Evolutionary conservation across 768 basidiomycete genomes (phyloP).

Genomic region (Ramaria sp.): DNA sequence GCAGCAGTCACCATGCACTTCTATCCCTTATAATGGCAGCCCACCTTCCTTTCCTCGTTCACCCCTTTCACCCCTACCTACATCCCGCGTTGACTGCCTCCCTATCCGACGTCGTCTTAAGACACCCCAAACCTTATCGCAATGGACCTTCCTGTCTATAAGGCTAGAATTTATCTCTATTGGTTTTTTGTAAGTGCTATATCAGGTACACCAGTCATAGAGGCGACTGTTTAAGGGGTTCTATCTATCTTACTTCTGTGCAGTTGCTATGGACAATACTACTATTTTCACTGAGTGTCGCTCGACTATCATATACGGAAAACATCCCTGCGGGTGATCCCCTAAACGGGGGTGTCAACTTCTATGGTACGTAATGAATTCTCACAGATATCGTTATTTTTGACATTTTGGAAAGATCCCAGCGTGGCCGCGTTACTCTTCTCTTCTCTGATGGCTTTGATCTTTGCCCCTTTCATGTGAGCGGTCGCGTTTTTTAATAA

Average conservation of each 20-base stretch:
- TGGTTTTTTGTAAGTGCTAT: constrained; percentile 5
- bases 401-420: constrained; percentile 14
- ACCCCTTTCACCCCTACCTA: neutral
- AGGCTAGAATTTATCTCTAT: constrained; percentile 3
- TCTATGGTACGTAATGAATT: constrained; percentile 13
- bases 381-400: neutral
- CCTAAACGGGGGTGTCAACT: constrained; percentile 19
- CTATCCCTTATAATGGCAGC: neutral
- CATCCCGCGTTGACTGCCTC: neutral
- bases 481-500: constrained; percentile 1
- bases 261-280: constrained; percentile 11
- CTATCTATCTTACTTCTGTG: neutral
- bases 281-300: constrained; percentile 15
- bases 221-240: neutral
- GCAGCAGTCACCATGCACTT: too few relatives aligned
- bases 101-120: neutral
- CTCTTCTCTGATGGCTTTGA: constrained; percentile 15
- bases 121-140: neutral
- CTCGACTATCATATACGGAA: constrained; percentile 19
- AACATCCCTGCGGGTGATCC: constrained; percentile 18
- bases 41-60: neutral
- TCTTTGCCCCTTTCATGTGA: constrained; percentile 16
- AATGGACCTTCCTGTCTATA: constrained; percentile 4
- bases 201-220: neutral
- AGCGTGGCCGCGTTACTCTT: constrained; percentile 21